These are phyloP conservation scores for Dalechampia spathulata DNA, from an alignment of 441 rosid genomes.

Conservation along the genomic window DNA sequence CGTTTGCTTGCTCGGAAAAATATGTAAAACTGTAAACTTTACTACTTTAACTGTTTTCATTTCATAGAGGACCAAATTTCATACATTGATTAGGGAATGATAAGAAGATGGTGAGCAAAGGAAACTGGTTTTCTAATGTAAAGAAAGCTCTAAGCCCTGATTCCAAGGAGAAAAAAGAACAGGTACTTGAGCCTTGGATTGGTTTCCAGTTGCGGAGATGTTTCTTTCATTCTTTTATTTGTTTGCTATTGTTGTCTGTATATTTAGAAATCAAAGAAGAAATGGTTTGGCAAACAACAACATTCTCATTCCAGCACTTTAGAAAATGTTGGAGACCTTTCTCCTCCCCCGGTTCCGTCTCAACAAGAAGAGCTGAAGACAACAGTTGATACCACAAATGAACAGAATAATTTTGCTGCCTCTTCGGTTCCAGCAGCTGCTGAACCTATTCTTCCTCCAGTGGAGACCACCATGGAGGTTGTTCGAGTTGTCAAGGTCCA, in stretches of 20 bases:
- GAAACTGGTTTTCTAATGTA: slow-evolving; percentile 83
- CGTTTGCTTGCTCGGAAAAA: slow-evolving; percentile 18
- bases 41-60: too few relatives aligned
- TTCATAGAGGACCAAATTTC: neutral
- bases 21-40: slow-evolving; percentile 3
- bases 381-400: slow-evolving; percentile 40
- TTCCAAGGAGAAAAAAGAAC: slow-evolving; percentile 56
- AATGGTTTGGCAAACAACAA: slow-evolving; percentile 42
- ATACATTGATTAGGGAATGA: slow-evolving; percentile 25
- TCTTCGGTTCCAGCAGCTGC: slow-evolving; percentile 30
- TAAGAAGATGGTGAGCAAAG: slow-evolving; percentile 81
- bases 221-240: too few relatives aligned
- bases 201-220: too few relatives aligned
- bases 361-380: slow-evolving; percentile 39
- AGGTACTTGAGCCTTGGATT: too few relatives aligned
- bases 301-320: slow-evolving; percentile 31
- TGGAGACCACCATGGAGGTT: slow-evolving; percentile 37
- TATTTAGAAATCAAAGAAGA: slow-evolving; percentile 50
- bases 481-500: slow-evolving; percentile 24
- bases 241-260: too few relatives aligned
- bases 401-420: slow-evolving; percentile 22
- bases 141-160: slow-evolving; percentile 85
- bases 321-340: slow-evolving; percentile 21
- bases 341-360: slow-evolving; percentile 27
- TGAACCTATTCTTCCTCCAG: slow-evolving; percentile 24